A percentile compares a stretch with the other conserved stretches of the same genome.
These are phyloP conservation scores for Heliamphora ciliata DNA, from an alignment of 179 eudicot species.

Conservation along the genomic window DNA sequence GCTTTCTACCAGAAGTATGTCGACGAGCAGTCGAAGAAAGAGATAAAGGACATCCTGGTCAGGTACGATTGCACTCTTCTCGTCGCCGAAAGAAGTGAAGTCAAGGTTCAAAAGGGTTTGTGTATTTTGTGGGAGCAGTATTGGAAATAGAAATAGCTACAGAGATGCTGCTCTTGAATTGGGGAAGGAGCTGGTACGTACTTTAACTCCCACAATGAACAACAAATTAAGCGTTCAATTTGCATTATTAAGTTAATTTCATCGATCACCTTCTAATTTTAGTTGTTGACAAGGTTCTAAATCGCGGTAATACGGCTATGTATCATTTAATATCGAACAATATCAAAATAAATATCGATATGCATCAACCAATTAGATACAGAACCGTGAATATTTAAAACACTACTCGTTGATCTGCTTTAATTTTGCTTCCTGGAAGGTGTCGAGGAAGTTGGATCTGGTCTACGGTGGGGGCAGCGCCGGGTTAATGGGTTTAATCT, in stretches of 20 bases:
- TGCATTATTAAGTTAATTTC: not conserved
- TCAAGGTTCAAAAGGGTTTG: constrained; percentile 60
- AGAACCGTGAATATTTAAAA: not conserved
- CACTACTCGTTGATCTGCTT: not conserved
- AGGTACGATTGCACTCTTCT: too few species aligned
- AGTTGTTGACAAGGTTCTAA: too few species aligned
- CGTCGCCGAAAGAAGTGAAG: constrained; percentile 1
- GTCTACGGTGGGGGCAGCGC: constrained; percentile 87
- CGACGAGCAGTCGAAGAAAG: too few species aligned
- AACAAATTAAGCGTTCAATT: not conserved
- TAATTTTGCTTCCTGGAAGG: constrained; percentile 25
- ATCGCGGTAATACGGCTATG: too few species aligned
- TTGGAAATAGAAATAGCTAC: constrained; percentile 50
- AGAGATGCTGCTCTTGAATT: constrained; percentile 59
- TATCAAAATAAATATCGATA: too few species aligned
- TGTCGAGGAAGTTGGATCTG: constrained; percentile 49
- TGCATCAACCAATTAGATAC: too few species aligned
- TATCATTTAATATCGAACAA: too few species aligned
- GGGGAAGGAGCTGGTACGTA: constrained; percentile 52
- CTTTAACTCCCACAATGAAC: not conserved
- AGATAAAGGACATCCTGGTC: too few species aligned
- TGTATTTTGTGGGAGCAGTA: constrained; percentile 68
- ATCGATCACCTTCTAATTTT: too few species aligned
- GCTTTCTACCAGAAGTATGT: too few species aligned
- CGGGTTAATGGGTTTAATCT: constrained; percentile 78